A percentile compares a stretch with the other conserved stretches of the same genome.
Evolutionary conservation across 768 basidiomycete species (phyloP).

Genomic region (Daedalea quercina): DNA sequence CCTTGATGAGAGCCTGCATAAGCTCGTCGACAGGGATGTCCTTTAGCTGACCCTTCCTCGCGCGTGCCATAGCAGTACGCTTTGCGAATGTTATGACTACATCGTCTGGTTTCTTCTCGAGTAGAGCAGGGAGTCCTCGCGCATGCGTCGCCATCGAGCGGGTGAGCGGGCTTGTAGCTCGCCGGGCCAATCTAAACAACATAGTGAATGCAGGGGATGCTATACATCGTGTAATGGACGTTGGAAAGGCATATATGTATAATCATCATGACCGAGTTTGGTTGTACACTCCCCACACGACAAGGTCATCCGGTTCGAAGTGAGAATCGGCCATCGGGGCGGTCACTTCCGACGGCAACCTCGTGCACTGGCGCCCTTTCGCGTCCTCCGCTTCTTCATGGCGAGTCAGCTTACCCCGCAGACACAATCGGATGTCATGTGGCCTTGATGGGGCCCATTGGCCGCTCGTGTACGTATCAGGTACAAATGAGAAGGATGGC

Average conservation of each 20-base stretch:
- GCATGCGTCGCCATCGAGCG: conserved; percentile 31
- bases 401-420: too few species aligned
- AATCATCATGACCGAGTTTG: neutral
- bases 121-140: conserved; percentile 42
- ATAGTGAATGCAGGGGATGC: conserved; percentile 6
- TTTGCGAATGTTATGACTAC: conserved; percentile 88
- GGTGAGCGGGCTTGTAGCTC: conserved; percentile 1
- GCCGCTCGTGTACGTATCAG: too few species aligned
- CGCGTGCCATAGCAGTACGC: conserved; percentile 82
- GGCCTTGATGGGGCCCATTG: too few species aligned
- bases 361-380: too few species aligned
- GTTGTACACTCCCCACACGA: conserved; percentile 2
- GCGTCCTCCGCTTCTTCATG: too few species aligned
- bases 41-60: conserved; percentile 90
- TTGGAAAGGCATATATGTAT: neutral
- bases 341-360: neutral
- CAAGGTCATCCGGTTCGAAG: conserved; percentile 1
- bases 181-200: conserved; percentile 11
- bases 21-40: conserved; percentile 85
- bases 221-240: neutral
- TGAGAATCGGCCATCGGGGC: neutral
- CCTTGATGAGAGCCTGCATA: conserved; percentile 76
- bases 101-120: conserved; percentile 72
- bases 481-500: too few species aligned
- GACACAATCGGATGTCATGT: too few species aligned